Evolutionary conservation across 495 filamentous ascomycete genomes (phyloP), one percentile per base, ranked within the genome.

Genomic region (Terfezia claveryi): DNA sequence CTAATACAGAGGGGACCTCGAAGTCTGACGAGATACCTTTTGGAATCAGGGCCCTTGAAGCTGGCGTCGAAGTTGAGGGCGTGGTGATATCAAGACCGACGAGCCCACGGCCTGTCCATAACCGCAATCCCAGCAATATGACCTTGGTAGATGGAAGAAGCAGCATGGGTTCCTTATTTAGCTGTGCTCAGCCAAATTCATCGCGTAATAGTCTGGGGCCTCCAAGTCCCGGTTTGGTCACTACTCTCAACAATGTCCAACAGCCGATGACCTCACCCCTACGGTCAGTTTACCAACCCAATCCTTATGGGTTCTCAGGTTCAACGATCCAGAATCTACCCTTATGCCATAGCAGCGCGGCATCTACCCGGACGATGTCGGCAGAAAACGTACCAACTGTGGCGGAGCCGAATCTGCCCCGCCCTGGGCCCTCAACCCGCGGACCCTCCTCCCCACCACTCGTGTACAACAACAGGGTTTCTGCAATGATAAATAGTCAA

Each of bases 41-140:
- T 62, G 91, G 91, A 23, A 79, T 93, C 36, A 79, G 83, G 61
- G 88, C 89, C 14, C 74, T 98, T 36, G 83, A 98, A 63, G 83
- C 76, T 58, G 88, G 87, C 11, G 73, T 94, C 23, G 77, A 85
- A 61, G 77, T 92, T 11, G 84, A 92, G 57, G 91, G 87, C 7
- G 87, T 95, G 52, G 94, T 86, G 79, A 82, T 87, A 23, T 89
- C 85, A 12, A 70, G 76, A 36, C 71, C 74, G 11, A 78, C 74
- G 37, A 82, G 81, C 9, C 78, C 78, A 52, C 46, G 16, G 14
- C 37, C 27, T 23, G 55, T 55, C 38, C 14, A 23, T 4, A 55
- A 55, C 46, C 55, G 55, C 37, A 64, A 56, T 16, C 59, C 54
- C 23, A 65, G 63, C 38, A 60, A 65, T 44, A 53, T 63, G 51